These are phyloP conservation scores for Medicago arabica DNA, from an alignment of 306 rosid species.

Conservation along the genomic window DNA sequence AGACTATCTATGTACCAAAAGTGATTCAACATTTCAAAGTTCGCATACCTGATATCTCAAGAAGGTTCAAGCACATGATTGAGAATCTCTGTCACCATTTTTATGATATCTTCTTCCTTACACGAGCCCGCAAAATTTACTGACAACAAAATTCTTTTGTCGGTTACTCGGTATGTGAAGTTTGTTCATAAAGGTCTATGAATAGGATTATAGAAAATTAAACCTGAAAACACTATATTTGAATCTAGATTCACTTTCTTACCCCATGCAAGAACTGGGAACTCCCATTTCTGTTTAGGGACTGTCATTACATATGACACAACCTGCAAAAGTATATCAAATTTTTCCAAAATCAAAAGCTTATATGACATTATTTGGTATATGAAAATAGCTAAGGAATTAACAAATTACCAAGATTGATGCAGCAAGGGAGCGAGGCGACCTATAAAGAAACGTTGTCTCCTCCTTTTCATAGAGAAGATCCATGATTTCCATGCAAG, in stretches of 20 bases:
- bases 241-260: constrained; percentile 40
- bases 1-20: constrained; percentile 26
- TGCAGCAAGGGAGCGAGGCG: constrained; percentile 76
- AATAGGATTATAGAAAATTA: constrained; percentile 9
- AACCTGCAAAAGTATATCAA: constrained; percentile 54
- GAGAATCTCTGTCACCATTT: constrained; percentile 61
- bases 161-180: constrained; percentile 34
- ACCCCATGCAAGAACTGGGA: constrained; percentile 94
- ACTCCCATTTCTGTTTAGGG: constrained; percentile 80
- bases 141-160: constrained; percentile 47
- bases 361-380: background rate
- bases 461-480: constrained; percentile 86
- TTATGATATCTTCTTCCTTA: constrained; percentile 64
- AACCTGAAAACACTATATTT: constrained; percentile 17
- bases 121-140: constrained; percentile 67
- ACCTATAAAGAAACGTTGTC: constrained; percentile 53
- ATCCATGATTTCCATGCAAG: constrained; percentile 86
- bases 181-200: constrained; percentile 16
- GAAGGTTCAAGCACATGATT: constrained; percentile 65
- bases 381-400: constrained; percentile 16
- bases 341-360: background rate
- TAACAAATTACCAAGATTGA: constrained; percentile 64
- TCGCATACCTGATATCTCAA: constrained; percentile 46
- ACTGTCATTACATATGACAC: constrained; percentile 75
- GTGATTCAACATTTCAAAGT: constrained; percentile 22